Evolutionary conservation across 331 rosid species (phyloP).

Genomic region (Pyrus hybrid): DNA sequence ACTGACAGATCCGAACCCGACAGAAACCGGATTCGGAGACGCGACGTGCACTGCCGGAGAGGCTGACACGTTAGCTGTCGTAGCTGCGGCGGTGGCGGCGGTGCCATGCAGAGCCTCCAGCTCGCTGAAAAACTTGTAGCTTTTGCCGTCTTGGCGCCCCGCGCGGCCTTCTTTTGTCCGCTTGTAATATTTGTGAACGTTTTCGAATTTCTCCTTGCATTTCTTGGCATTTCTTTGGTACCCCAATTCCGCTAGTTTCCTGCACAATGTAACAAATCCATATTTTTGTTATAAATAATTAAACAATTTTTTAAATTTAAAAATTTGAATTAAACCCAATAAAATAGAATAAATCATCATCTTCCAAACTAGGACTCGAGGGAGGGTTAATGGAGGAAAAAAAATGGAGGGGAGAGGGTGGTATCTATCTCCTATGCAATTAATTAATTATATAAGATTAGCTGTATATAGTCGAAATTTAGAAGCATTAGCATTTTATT

Average conservation of each 20-base stretch:
- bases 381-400: neutral
- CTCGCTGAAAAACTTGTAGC: slow-evolving; percentile 37
- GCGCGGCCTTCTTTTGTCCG: too few relatives aligned
- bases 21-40: neutral
- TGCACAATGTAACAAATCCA: slow-evolving; percentile 1
- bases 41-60: slow-evolving; percentile 1
- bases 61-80: neutral
- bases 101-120: slow-evolving; percentile 41
- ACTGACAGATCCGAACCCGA: slow-evolving; percentile 6
- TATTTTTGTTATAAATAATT: too few relatives aligned
- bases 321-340: neutral
- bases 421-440: neutral
- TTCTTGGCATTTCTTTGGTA: slow-evolving; percentile 32
- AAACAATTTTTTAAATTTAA: neutral
- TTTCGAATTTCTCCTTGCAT: slow-evolving; percentile 48
- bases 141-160: slow-evolving; percentile 47
- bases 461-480: neutral
- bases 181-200: slow-evolving; percentile 44
- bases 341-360: neutral
- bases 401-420: neutral
- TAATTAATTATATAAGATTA: neutral
- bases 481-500: neutral
- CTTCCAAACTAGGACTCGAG: neutral
- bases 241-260: slow-evolving; percentile 36
- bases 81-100: neutral